These are phyloP conservation scores for Dendrostoma leiphaemia DNA, from an alignment of 2,329 filamentous ascomycete genomes.

Conservation along the genomic window DNA sequence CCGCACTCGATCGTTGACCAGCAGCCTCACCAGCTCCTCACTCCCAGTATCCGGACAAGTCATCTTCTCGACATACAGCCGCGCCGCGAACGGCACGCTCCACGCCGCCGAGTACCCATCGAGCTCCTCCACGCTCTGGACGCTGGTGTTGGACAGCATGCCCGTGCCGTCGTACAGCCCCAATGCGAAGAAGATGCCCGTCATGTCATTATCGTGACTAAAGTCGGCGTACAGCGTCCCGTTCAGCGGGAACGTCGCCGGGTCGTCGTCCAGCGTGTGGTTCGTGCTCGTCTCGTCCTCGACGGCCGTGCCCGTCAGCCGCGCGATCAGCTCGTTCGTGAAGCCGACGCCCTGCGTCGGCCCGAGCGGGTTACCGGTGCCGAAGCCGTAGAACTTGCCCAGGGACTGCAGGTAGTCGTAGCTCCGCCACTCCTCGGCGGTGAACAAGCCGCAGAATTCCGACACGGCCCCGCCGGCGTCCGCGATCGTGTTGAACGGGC, in stretches of 20 bases:
- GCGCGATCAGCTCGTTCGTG: constrained; percentile 81
- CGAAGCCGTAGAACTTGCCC: constrained; percentile 82
- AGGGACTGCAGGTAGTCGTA: constrained; percentile 82
- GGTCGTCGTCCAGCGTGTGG: constrained; percentile 66
- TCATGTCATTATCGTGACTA: constrained; percentile 88
- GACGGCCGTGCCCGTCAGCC: constrained; percentile 69
- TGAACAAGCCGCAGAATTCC: constrained; percentile 75
- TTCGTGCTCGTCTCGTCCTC: constrained; percentile 75
- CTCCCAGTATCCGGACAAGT: constrained; percentile 44
- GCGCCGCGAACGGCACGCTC: constrained; percentile 77
- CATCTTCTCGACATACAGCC: constrained; percentile 89
- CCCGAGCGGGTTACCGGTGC: constrained; percentile 73
- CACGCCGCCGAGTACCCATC: constrained; percentile 72
- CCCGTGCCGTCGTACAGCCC: constrained; percentile 71
- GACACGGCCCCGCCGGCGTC: constrained; percentile 53
- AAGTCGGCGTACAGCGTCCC: constrained; percentile 80
- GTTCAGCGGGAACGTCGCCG: constrained; percentile 71
- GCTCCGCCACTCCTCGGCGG: constrained; percentile 65
- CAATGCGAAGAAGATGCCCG: constrained; percentile 70
- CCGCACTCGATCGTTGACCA: constrained; percentile 83
- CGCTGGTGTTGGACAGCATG: constrained; percentile 51
- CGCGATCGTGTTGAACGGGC: constrained; percentile 80
- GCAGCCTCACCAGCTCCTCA: constrained; percentile 72
- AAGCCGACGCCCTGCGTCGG: constrained; percentile 86
- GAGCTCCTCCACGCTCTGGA: constrained; percentile 35